A percentile compares a stretch with the other conserved stretches of the same genome.
Evolutionary conservation across 192 early-diverging fungal genomes (phyloP).

Genomic region (Geosiphon pyriformis): DNA sequence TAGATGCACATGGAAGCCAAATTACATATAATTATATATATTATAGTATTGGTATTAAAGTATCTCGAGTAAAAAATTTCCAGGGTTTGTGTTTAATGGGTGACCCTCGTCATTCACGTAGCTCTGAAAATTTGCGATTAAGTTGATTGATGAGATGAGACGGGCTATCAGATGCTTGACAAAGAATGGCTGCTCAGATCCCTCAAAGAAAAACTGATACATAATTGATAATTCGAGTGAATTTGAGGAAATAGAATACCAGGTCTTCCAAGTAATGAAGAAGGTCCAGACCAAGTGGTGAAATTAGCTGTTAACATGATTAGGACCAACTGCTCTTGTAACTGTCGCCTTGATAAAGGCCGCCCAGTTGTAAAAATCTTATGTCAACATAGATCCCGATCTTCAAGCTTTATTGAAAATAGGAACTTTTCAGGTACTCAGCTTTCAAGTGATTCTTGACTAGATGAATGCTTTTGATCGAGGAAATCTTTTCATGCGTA

Average conservation of each 20-base stretch:
- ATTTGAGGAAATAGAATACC: constrained; percentile 20
- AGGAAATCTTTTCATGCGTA: neutral
- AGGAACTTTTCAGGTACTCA: constrained; percentile 41
- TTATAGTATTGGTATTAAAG: too few species aligned
- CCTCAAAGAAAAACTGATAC: constrained; percentile 69
- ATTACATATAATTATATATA: too few species aligned
- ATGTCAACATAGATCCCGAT: constrained; percentile 40
- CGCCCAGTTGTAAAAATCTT: constrained; percentile 31
- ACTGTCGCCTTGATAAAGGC: too few species aligned
- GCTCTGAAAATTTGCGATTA: constrained; percentile 67
- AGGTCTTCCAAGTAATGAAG: neutral
- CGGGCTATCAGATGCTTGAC: constrained; percentile 55
- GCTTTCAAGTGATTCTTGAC: too few species aligned
- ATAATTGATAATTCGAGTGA: constrained; percentile 83
- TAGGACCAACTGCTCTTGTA: neutral
- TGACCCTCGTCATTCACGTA: too few species aligned
- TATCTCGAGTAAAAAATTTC: too few species aligned
- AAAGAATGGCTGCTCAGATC: constrained; percentile 80
- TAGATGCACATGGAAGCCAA: too few species aligned
- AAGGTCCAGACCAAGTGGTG: neutral
- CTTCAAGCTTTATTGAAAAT: constrained; percentile 36
- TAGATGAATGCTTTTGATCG: too few species aligned
- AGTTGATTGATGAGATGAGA: constrained; percentile 71
- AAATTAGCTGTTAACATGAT: constrained; percentile 9
- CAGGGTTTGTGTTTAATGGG: too few species aligned